Conservation (phyloP, 2,329 filamentous ascomycete genomes). For the Ascochyta lentis region DNA sequence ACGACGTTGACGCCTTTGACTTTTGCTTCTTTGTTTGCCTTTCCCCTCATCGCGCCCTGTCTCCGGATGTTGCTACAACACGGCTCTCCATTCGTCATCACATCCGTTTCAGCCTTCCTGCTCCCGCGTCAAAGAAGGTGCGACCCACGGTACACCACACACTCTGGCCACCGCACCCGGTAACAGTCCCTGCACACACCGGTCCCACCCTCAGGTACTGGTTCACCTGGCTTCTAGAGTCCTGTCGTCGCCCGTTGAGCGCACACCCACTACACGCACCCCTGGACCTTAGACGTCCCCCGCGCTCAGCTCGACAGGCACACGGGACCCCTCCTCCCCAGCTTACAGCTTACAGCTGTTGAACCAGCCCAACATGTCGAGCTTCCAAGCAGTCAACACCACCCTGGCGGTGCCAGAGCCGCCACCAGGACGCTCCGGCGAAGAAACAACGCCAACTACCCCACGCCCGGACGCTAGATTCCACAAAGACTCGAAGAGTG, state of each 20-base stretch:
- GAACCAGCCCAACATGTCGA: slow-evolving; percentile 54
- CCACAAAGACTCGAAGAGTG: slow-evolving; percentile 47
- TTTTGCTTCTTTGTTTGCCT: slow-evolving; percentile 14
- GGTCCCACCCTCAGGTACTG: slow-evolving; percentile 5
- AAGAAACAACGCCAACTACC: slow-evolving; percentile 64
- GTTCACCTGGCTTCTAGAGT: background rate
- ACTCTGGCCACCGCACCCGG: slow-evolving; percentile 20
- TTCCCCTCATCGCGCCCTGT: slow-evolving; percentile 23
- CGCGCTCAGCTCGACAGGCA: slow-evolving; percentile 15
- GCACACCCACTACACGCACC: background rate
- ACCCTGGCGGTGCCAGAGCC: slow-evolving; percentile 55
- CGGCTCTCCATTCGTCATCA: slow-evolving; percentile 45
- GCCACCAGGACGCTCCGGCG: slow-evolving; percentile 54
- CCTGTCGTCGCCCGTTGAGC: slow-evolving; percentile 3
- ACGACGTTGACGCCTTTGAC: background rate
- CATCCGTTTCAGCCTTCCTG: slow-evolving; percentile 47
- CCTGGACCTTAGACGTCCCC: slow-evolving; percentile 10
- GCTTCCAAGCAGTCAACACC: slow-evolving; percentile 68
- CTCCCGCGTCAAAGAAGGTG: slow-evolving; percentile 29
- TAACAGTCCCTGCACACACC: background rate
- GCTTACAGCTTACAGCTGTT: slow-evolving; percentile 2
- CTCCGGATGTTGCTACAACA: slow-evolving; percentile 47
- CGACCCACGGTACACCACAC: slow-evolving; percentile 26
- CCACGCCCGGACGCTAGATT: slow-evolving; percentile 55
- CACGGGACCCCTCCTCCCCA: background rate